These are phyloP conservation scores for Ogataea pini DNA, from an alignment of 805 yeast species.

Conservation along the genomic window DNA sequence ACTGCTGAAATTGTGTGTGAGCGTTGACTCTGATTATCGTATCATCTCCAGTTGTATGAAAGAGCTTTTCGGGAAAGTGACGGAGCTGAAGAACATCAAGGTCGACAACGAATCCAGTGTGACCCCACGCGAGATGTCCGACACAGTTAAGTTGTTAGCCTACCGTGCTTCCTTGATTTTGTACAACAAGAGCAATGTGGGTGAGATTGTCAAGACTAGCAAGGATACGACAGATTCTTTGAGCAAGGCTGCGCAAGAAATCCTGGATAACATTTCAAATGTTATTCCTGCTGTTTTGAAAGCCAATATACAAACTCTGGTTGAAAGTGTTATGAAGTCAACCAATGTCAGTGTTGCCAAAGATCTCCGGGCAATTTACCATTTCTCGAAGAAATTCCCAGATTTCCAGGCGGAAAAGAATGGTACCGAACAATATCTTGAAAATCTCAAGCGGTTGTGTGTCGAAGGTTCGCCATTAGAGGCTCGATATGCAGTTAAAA, in stretches of 20 bases:
- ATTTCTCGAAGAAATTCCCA: conserved; percentile 53
- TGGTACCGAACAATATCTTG: conserved; percentile 42
- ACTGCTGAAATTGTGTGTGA: conserved; percentile 53
- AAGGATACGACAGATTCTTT: conserved; percentile 36
- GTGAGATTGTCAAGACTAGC: conserved; percentile 49
- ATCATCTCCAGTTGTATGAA: conserved; percentile 61
- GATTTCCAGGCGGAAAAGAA: conserved; percentile 38
- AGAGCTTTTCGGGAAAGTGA: conserved; percentile 59
- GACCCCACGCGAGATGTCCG: conserved; percentile 49
- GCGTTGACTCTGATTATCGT: conserved; percentile 58
- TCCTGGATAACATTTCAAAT: conserved; percentile 59
- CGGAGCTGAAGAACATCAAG: conserved; percentile 51
- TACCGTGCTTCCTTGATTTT: conserved; percentile 61
- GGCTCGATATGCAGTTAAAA: conserved; percentile 63
- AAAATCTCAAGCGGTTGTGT: conserved; percentile 48
- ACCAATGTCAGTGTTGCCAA: conserved; percentile 29
- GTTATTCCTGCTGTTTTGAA: conserved; percentile 65
- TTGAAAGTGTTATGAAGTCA: conserved; percentile 24
- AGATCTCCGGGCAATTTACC: conserved; percentile 60
- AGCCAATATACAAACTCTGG: conserved; percentile 55
- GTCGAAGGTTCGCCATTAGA: conserved; percentile 56
- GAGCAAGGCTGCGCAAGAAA: conserved; percentile 45
- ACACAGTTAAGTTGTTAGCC: conserved; percentile 56
- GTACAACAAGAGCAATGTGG: conserved; percentile 66
- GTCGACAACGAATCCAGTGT: conserved; percentile 33